Conservation (phyloP, 2,329 filamentous ascomycete genomes). For the Aspergillus jensenii region DNA sequence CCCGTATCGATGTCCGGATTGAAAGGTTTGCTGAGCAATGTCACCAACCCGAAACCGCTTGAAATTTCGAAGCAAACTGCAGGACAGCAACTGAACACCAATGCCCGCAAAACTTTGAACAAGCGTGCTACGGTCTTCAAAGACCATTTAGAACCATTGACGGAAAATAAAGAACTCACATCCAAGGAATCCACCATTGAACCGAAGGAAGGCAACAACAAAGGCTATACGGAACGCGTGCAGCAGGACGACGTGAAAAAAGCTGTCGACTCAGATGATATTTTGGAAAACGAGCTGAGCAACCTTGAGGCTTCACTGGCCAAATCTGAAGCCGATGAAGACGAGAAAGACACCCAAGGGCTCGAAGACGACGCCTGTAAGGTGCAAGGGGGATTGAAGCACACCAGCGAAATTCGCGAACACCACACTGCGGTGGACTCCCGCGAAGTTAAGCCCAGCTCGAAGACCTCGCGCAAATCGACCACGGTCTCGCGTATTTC, state of each 20-base stretch:
- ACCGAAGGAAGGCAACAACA: conserved; percentile 23
- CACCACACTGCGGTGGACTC: conserved; percentile 1
- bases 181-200: conserved; percentile 30
- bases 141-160: conserved; percentile 44
- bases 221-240: conserved; percentile 11
- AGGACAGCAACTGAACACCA: conserved; percentile 32
- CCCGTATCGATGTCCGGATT: conserved; percentile 45
- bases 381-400: conserved; percentile 21
- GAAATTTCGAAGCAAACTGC: conserved; percentile 34
- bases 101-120: conserved; percentile 48
- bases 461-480: conserved; percentile 20
- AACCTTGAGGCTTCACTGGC: conserved; percentile 19
- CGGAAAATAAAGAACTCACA: conserved; percentile 28
- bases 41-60: conserved; percentile 30
- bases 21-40: conserved; percentile 39
- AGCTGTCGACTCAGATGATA: conserved; percentile 7
- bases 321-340: conserved; percentile 28
- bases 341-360: conserved; percentile 26
- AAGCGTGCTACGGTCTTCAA: conserved; percentile 59
- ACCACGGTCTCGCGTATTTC: conserved; percentile 16
- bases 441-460: conserved; percentile 4
- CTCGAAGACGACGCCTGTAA: conserved; percentile 27
- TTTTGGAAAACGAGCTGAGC: conserved; percentile 12
- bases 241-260: conserved; percentile 17
- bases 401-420: conserved; percentile 6